Base-by-base conservation (phyloP, 2,329 filamentous ascomycete species). In the Capronia americana region DNA sequence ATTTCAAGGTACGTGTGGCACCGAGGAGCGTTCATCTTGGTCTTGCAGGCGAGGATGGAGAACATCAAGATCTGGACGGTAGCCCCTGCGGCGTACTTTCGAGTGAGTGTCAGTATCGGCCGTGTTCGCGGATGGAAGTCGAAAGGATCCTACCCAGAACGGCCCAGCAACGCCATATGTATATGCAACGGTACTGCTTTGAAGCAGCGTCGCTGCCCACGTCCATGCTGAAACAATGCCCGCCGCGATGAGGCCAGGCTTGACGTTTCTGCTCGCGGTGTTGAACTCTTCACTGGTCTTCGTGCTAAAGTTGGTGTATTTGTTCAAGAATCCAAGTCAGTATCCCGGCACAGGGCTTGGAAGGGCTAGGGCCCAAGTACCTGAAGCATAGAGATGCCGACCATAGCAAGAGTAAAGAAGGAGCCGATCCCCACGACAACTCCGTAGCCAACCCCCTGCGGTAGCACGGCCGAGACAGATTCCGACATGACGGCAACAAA, bases 201-300 rank as follows among this genome's bases (percentile, higher is more conserved):
- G 92, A 1, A 95, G 56, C 8, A 70, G 68, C 1, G 68, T 67
- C 2, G 68, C 65, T 23, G 67, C 67, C 67, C 92, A 96, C 0
- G 92, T 96, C 93, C 93, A 97, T 1, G 90, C 92, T 12, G 90
- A 93, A 2, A 96, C 92, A 63, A 73, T 67, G 14, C 92, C 93
- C 2, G 91, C 91, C 7, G 92, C 91, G 0, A 96, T 92, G 11
- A 97, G 84, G 48, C 93, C 93, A 6, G 92, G 92, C 76, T 96
- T 96, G 71, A 97, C 91, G 1, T 91, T 93, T 68, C 93, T 85
- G 24, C 92, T 92, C 55, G 93, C 93, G 0, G 92, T 96, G 71
- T 86, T 93, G 83, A 96, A 96, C 87, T 93, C 94, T 80, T 97
- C 93, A 0, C 90, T 93, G 0, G 93, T 96, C 76, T 95, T 92